A percentile compares a stretch with the other conserved stretches of the same genome.
phyloP scores from a whole-genome alignment of 768 basidiomycete genomes.

The Fomitopsis serialis region DNA sequence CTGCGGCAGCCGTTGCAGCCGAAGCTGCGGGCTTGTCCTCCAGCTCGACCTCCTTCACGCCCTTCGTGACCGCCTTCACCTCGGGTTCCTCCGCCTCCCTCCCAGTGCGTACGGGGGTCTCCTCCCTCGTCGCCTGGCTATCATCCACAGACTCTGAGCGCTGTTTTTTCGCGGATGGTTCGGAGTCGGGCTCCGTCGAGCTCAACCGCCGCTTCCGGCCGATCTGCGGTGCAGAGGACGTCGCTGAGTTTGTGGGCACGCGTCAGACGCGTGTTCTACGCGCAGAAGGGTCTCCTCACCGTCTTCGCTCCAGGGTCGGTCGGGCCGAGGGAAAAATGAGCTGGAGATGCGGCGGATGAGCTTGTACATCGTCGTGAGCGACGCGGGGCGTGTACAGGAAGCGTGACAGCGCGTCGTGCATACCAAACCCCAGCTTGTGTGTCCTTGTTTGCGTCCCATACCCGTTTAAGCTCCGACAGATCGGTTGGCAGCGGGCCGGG shows the following conservation, averaged over 20 bases:
- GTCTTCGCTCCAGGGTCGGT: conserved; percentile 75
- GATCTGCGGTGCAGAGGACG: conserved; percentile 67
- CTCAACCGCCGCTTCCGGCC: conserved; percentile 64
- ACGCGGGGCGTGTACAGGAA: not conserved
- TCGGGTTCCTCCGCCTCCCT: conserved; percentile 33
- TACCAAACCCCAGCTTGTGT: not conserved
- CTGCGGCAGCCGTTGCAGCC: conserved; percentile 23
- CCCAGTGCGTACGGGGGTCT: conserved; percentile 12
- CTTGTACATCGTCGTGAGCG: conserved; percentile 52
- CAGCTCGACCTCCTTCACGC: conserved; percentile 65
- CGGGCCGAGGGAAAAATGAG: conserved; percentile 63
- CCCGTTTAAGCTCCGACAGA: not conserved
- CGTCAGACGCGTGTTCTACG: conserved; percentile 18
- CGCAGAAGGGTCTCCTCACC: conserved; percentile 38
- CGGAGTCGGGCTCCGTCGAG: conserved; percentile 34
- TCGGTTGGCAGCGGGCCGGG: not conserved
- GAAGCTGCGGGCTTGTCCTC: conserved; percentile 28
- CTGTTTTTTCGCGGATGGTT: conserved; percentile 37
- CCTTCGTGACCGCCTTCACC: conserved; percentile 67
- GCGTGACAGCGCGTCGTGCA: not conserved
- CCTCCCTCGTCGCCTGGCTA: conserved; percentile 20
- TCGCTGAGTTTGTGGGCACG: conserved; percentile 38
- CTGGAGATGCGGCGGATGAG: conserved; percentile 68
- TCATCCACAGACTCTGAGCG: conserved; percentile 36
- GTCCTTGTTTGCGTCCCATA: not conserved